A percentile compares a stretch with the other conserved stretches of the same genome.
Conservation (phyloP, 257 asterid species). For the Solanum tacnaense region DNA sequence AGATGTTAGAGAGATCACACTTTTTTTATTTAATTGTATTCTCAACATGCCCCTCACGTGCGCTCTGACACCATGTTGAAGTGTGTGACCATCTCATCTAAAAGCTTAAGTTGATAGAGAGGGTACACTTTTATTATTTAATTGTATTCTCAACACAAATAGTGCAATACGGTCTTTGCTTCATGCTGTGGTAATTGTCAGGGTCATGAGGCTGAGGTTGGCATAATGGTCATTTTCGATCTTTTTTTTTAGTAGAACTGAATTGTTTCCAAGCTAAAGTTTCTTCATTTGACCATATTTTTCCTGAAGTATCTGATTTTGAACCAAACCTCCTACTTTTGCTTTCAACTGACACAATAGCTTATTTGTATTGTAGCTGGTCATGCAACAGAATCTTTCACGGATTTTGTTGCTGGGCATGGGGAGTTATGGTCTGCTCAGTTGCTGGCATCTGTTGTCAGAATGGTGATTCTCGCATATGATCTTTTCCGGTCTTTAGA, state of each 20-base stretch:
- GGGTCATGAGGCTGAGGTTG: background rate
- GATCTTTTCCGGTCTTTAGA: background rate
- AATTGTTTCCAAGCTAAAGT: background rate
- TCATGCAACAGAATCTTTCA: constrained; percentile 82
- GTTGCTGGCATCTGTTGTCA: constrained; percentile 63
- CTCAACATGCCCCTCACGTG: background rate
- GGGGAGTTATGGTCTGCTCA: constrained; percentile 98
- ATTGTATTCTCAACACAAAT: background rate
- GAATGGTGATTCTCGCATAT: constrained; percentile 50
- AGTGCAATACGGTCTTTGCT: background rate
- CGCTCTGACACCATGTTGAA: background rate
- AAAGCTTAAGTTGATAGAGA: background rate
- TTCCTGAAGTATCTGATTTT: background rate
- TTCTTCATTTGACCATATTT: background rate
- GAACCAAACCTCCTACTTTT: background rate
- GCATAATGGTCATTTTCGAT: background rate
- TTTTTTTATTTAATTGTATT: background rate
- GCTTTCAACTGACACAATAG: background rate
- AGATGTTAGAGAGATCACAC: background rate
- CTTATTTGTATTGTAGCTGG: constrained; percentile 69
- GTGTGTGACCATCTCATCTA: background rate
- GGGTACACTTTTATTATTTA: background rate
- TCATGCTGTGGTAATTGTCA: background rate
- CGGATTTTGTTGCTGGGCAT: constrained; percentile 96
- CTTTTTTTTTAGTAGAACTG: background rate